A percentile compares a stretch with the other conserved stretches of the same genome.
Conservation (phyloP, 139 green algal species). For the Chlorella sp. region DNA sequence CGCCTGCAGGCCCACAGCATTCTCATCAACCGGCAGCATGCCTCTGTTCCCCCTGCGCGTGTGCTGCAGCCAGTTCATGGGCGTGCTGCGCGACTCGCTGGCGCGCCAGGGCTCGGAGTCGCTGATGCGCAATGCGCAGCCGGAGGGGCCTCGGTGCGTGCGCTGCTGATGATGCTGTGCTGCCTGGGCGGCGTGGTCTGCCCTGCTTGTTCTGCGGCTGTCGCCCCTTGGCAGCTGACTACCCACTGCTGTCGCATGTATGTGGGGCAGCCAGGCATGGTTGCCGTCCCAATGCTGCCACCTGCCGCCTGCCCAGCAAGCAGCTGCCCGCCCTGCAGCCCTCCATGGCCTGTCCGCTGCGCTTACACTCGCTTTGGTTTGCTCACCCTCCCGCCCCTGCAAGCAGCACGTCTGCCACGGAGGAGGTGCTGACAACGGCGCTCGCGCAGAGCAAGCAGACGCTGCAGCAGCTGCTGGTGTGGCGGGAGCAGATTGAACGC, state of each 20-base stretch:
- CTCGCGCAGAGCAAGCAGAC: constrained; percentile 29
- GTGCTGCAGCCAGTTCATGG: neutral
- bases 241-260: no score
- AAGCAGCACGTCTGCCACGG: constrained; percentile 17
- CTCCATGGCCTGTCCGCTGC: no score
- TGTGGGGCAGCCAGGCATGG: no score
- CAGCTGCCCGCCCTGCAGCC: no score
- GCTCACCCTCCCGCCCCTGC: neutral
- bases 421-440: constrained; percentile 33
- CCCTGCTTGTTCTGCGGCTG: neutral
- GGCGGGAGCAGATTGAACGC: constrained; percentile 28
- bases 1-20: neutral
- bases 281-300: no score
- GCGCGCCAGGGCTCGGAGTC: constrained; percentile 39
- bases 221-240: no score
- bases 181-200: neutral
- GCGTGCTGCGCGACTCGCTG: constrained; percentile 17
- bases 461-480: constrained; percentile 23
- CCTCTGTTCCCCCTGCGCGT: neutral
- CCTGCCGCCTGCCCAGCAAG: no score
- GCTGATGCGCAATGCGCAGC: constrained; percentile 9
- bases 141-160: constrained; percentile 9
- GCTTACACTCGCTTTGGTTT: no score
- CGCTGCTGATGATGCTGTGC: no score
- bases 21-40: neutral